These are phyloP conservation scores for Dalbergia oliveri DNA, from an alignment of 306 rosid species.

Conservation along the genomic window DNA sequence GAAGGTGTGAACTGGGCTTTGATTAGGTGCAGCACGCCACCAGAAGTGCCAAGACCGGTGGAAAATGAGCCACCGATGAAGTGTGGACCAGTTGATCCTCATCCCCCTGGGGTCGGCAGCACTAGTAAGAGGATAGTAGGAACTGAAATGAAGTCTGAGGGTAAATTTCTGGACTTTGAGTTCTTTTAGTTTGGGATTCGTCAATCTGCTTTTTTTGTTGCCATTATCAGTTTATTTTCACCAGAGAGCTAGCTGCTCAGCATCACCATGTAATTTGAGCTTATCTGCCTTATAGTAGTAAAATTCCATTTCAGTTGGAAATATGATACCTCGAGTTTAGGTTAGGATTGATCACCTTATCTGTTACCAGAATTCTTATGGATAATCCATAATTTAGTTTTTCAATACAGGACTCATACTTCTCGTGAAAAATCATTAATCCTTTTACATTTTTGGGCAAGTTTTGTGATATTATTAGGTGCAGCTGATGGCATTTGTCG, in stretches of 20 bases:
- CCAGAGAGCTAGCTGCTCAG: constrained; percentile 45
- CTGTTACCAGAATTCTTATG: constrained; percentile 44
- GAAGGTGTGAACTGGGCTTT: constrained; percentile 99
- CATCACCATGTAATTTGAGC: constrained; percentile 50
- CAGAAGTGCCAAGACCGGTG: constrained; percentile 94
- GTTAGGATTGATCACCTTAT: constrained; percentile 40
- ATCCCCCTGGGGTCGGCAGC: constrained; percentile 64
- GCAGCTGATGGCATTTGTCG: constrained; percentile 32
- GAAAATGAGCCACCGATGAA: constrained; percentile 78
- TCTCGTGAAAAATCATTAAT: constrained; percentile 38
- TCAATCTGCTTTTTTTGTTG: constrained; percentile 53
- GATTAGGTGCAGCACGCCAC: constrained; percentile 96
- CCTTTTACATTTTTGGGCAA: constrained; percentile 7
- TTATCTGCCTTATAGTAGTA: constrained; percentile 35
- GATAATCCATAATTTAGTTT: constrained; percentile 49
- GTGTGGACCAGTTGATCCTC: constrained; percentile 63
- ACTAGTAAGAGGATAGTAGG: constrained; percentile 87
- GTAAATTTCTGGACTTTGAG: constrained; percentile 98
- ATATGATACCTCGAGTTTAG: constrained; percentile 48
- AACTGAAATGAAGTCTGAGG: constrained; percentile 86
- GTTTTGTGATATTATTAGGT: constrained; percentile 38
- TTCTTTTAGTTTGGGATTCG: constrained; percentile 79
- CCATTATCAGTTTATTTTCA: constrained; percentile 47
- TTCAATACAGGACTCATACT: constrained; percentile 43
- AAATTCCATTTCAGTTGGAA: constrained; percentile 58